Evolutionary conservation across 192 early-diverging fungal genomes (phyloP), one percentile per base, ranked within the genome.

Genomic region (Entomortierella parvispora): DNA sequence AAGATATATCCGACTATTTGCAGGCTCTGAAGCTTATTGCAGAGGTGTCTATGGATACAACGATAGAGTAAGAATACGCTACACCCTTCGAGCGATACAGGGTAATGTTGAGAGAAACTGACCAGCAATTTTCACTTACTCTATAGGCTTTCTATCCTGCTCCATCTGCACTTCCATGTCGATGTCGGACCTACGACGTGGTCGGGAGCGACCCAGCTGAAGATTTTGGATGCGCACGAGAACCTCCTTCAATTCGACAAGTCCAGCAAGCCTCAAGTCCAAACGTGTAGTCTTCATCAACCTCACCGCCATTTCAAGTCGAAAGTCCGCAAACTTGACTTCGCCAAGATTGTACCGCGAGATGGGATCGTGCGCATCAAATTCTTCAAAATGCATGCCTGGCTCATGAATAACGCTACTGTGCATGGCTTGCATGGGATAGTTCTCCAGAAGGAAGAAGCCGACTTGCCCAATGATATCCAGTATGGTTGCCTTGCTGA

Each of bases 1-100:
- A 82, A 84, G 22, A 84, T 79, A 33, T 81, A 81, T 43, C 71
- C 76, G 9, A 84, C 51, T 28, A 84, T 82, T 32, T 69, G 67
- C 29, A 81, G 20, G 37, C 77, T 69, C 23, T 72, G 65, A 5
- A 84, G 45, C 45, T 70, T 80, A 4, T 67, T 54, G 57, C 68
- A 75, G 15, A 83, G 68, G 4, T 60, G 47, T 29, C 80, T 82
- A 65, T n/a, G 29, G 17, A 49, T 0, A 49, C n/a, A 33, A 18
- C 37, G 56, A 25, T 48, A 42, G 31, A 14, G 14, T 22, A 46
- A 43, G 23, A 65, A 43, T 29, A 55, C 26, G 40, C 51, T 15
- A 40, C 6, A 10, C 37, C 26, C 18, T 22, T 42, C 18, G 6
- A 50, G n/a, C 26, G 28, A 47, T 9, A 17, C 33, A 55, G 2